Percentiles rank a stretch among this genome's conserved stretches.
phyloP scores from a whole-genome alignment of 805 yeast species.

The Vanderwaltozyma polyspora region DNA sequence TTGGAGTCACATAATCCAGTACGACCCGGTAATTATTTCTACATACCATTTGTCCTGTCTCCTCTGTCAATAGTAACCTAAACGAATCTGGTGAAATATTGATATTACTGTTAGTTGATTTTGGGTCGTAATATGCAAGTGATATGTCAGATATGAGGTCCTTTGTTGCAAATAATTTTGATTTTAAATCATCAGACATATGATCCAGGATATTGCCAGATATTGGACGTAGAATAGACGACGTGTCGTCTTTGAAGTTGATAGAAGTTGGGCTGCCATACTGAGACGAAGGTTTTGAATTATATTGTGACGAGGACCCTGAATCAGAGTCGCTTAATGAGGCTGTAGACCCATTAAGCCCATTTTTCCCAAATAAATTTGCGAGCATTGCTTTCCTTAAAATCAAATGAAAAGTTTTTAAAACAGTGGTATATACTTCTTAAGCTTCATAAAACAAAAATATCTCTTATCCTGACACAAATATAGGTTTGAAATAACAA shows the following conservation, averaged over 20 bases:
- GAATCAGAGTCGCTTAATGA: not conserved
- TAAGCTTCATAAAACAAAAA: no score
- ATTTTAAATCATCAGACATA: slow-evolving; percentile 20
- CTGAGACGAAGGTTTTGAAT: not conserved
- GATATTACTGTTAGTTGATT: not conserved
- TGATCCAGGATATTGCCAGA: slow-evolving; percentile 17
- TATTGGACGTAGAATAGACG: no score
- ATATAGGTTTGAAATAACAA: no score
- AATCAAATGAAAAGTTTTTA: not conserved
- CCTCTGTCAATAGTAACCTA: slow-evolving; percentile 29
- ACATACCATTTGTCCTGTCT: slow-evolving; percentile 28
- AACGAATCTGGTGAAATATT: slow-evolving; percentile 10
- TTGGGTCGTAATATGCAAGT: not conserved
- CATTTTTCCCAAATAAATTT: not conserved
- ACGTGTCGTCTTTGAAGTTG: no score
- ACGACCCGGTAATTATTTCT: slow-evolving; percentile 26
- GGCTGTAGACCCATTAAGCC: not conserved
- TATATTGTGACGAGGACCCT: not conserved
- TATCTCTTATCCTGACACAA: no score
- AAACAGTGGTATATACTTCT: not conserved
- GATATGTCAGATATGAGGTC: not conserved
- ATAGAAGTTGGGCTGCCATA: not conserved
- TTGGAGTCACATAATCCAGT: slow-evolving; percentile 25
- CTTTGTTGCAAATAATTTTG: slow-evolving; percentile 20
- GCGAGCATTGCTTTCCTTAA: slow-evolving; percentile 2